Conservation (phyloP, 1,139 yeast genomes). For the Saccharomyces hybrid region DNA sequence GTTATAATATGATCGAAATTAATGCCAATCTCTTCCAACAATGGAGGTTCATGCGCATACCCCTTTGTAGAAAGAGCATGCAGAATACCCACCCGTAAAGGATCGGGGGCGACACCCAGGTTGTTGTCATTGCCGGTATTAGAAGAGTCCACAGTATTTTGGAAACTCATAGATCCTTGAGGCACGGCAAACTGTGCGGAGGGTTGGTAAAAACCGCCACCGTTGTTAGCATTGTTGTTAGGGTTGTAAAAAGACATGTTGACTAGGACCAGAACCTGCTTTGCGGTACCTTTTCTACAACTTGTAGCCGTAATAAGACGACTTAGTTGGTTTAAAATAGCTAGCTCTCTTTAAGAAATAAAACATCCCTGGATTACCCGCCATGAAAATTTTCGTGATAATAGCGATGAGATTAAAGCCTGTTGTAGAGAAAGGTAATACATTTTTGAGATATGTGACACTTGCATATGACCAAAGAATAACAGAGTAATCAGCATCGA, state of each 20-base stretch:
- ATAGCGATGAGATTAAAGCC: neutral
- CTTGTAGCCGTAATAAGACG: neutral
- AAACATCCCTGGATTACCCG: neutral
- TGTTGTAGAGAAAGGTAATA: neutral
- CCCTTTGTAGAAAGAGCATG: conserved; percentile 95
- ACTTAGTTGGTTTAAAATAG: neutral
- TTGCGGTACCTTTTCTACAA: neutral
- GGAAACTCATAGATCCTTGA: conserved; percentile 31
- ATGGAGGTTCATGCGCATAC: conserved; percentile 87
- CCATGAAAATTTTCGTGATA: neutral
- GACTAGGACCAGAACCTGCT: neutral
- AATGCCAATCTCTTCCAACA: conserved; percentile 87
- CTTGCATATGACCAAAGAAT: neutral
- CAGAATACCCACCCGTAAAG: conserved; percentile 65
- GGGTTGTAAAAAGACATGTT: conserved; percentile 5
- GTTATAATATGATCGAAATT: conserved; percentile 80
- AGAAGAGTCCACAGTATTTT: conserved; percentile 7
- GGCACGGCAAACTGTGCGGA: conserved; percentile 30
- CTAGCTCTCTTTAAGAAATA: neutral
- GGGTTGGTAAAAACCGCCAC: conserved; percentile 27
- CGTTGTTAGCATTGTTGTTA: conserved; percentile 7
- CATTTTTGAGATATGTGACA: neutral
- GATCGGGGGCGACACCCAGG: conserved; percentile 31
- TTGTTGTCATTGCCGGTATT: conserved; percentile 7
- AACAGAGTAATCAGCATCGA: neutral